Evolutionary conservation across 176 grass and related monocot species (phyloP).

Genomic region (Thalia dealbata): DNA sequence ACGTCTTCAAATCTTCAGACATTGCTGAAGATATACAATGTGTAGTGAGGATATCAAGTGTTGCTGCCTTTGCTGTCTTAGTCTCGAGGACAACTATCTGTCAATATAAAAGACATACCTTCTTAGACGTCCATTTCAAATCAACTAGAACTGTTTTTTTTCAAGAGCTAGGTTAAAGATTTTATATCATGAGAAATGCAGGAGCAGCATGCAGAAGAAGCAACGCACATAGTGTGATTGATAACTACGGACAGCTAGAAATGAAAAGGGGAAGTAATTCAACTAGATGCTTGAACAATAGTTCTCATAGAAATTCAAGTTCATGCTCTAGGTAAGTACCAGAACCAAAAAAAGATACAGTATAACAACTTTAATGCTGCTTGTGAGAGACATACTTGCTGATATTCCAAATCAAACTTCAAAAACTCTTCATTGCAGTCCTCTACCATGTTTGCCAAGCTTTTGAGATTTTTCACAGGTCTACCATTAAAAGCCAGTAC

Average conservation of each 20-base stretch:
- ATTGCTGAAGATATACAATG: slow-evolving; percentile 92
- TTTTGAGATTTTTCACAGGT: slow-evolving; percentile 71
- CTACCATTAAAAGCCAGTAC: slow-evolving; percentile 73
- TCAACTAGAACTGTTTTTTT: background rate
- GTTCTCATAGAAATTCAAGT: background rate
- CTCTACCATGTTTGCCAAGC: slow-evolving; percentile 77
- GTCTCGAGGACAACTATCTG: slow-evolving; percentile 78
- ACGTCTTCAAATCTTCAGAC: slow-evolving; percentile 80
- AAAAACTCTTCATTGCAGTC: slow-evolving; percentile 58
- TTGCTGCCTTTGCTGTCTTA: slow-evolving; percentile 82
- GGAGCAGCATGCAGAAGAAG: no score
- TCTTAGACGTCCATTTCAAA: background rate
- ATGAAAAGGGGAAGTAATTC: no score
- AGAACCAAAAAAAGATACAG: background rate
- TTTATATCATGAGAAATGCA: no score
- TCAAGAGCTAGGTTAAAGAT: no score
- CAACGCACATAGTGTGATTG: no score
- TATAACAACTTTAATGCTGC: background rate
- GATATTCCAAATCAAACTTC: slow-evolving; percentile 87
- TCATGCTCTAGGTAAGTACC: background rate
- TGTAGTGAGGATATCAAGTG: slow-evolving; percentile 67
- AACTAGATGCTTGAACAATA: no score
- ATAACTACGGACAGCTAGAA: no score
- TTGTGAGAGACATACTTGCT: slow-evolving; percentile 44
- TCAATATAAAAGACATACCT: slow-evolving; percentile 10